Evolutionary conservation across 139 green algal genomes (phyloP).

Genomic region (Pleodorina starrii): DNA sequence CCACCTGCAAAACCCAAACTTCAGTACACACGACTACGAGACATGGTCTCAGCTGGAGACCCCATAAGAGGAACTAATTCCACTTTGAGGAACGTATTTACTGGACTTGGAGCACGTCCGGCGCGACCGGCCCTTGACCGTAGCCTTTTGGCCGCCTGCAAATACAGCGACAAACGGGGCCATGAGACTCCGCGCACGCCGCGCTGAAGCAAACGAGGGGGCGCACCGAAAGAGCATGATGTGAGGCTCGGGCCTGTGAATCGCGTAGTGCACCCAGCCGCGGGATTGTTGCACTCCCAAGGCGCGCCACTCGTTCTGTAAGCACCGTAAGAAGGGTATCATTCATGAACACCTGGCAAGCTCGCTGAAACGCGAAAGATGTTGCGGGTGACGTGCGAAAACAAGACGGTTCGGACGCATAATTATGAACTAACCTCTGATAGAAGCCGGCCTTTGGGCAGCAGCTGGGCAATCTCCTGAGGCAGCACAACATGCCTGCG

Average conservation of each 20-base stretch:
- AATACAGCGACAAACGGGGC: neutral
- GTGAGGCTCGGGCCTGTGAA: conserved; percentile 95
- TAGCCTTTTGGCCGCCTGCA: conserved; percentile 78
- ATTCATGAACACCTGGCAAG: too few relatives aligned
- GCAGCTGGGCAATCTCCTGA: conserved; percentile 87
- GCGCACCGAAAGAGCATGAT: conserved; percentile 97
- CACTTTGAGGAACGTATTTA: too few relatives aligned
- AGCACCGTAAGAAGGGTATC: neutral
- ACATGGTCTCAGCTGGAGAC: neutral
- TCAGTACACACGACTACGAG: neutral
- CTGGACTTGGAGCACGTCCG: conserved; percentile 2
- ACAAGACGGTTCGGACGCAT: too few relatives aligned
- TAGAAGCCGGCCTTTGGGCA: conserved; percentile 94
- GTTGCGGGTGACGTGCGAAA: too few relatives aligned
- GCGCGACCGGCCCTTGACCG: conserved; percentile 23
- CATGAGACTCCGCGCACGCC: neutral
- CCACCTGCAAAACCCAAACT: neutral
- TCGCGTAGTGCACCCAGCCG: conserved; percentile 97
- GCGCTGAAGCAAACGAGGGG: neutral
- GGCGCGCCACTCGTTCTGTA: conserved; percentile 94
- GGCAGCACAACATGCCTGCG: conserved; percentile 96
- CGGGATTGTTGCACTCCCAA: conserved; percentile 97
- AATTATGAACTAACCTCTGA: conserved; percentile 83
- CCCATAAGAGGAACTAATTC: too few relatives aligned
- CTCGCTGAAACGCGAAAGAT: too few relatives aligned